Conservation (phyloP, 345 rosid species). For the Populus simonii region DNA sequence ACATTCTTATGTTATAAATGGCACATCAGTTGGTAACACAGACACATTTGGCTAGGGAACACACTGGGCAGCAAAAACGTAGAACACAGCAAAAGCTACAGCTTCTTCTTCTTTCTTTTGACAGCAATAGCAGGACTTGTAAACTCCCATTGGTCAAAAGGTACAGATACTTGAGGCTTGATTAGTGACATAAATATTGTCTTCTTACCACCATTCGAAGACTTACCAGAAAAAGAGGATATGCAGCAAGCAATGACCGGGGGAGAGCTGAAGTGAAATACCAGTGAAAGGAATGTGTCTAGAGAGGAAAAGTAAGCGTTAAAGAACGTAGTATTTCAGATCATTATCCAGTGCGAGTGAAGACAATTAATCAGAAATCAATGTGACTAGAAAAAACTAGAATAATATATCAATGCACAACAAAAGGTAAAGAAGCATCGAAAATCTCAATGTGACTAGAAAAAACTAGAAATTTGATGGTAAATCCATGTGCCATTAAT, state of each 20-base stretch:
- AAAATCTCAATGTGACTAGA: neutral
- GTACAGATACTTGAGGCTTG: neutral
- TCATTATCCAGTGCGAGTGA: neutral
- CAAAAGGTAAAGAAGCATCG: neutral
- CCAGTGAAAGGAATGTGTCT: slow-evolving; percentile 90
- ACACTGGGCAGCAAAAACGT: too few relatives aligned
- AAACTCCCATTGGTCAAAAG: neutral
- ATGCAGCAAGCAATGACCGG: slow-evolving; percentile 74
- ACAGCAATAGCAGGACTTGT: too few relatives aligned
- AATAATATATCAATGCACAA: neutral
- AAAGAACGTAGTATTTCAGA: slow-evolving; percentile 32
- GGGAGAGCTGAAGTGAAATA: slow-evolving; percentile 98
- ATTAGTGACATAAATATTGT: neutral
- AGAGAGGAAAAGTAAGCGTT: slow-evolving; percentile 24
- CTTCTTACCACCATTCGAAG: slow-evolving; percentile 3
- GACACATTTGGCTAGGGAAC: too few relatives aligned
- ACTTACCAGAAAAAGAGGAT: slow-evolving; percentile 87
- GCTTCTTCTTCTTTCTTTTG: too few relatives aligned
- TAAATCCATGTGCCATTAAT: neutral
- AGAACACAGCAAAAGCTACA: too few relatives aligned
- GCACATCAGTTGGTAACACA: too few relatives aligned
- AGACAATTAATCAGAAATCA: neutral
- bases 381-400: too few relatives aligned
- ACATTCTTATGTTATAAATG: too few relatives aligned
- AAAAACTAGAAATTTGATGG: neutral